A percentile compares a stretch with the other conserved stretches of the same genome.
Evolutionary conservation across 108 stramenopile genomes (phyloP).

Genomic region (Pseudonitzschia pungens): DNA sequence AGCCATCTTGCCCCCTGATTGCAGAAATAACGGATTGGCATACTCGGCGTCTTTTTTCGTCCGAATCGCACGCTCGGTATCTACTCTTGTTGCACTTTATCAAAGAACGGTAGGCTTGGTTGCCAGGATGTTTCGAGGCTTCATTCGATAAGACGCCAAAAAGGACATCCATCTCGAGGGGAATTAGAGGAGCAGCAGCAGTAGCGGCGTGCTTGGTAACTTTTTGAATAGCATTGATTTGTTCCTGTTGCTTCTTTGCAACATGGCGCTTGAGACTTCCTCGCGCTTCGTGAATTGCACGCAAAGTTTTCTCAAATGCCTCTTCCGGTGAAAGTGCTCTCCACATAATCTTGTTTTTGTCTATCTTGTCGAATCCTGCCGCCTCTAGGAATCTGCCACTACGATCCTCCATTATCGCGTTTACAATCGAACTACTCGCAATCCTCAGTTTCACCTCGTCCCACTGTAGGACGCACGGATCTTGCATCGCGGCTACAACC

Average conservation of each 20-base stretch:
- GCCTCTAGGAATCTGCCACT: constrained; percentile 71
- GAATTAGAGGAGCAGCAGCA: not conserved
- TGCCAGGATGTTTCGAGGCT: not conserved
- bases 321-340: not conserved
- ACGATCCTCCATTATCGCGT: constrained; percentile 60
- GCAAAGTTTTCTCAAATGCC: not conserved
- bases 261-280: not conserved
- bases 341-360: not conserved
- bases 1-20: constrained; percentile 8
- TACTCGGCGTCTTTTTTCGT: constrained; percentile 2
- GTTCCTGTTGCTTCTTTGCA: not conserved
- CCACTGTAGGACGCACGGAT: not conserved
- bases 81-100: not conserved
- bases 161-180: constrained; percentile 1
- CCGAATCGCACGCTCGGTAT: not conserved
- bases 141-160: not conserved
- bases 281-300: not conserved
- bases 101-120: constrained; percentile 6
- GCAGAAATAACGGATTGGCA: not conserved
- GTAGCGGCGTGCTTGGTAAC: no score
- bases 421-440: constrained; percentile 69
- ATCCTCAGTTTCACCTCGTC: constrained; percentile 56
- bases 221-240: not conserved
- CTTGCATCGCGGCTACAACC: constrained; percentile 18
- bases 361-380: not conserved